Percentiles rank a stretch among this genome's conserved stretches.
Conservation (phyloP, 2,329 filamentous ascomycete genomes). For the Colletotrichum sp. region DNA sequence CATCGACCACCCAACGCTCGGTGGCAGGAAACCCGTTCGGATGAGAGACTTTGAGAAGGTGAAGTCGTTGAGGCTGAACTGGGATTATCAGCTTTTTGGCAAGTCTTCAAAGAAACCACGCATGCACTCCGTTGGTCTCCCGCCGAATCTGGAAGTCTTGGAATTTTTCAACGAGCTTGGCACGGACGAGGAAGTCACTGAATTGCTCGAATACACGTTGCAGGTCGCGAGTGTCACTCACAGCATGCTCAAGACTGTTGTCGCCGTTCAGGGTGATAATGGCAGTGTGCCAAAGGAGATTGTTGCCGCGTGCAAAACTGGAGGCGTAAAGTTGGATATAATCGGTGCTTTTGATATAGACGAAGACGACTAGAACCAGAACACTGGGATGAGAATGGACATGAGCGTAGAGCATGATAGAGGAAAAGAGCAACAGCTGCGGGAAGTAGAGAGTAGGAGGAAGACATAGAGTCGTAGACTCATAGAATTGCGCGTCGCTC, state of each 20-base stretch:
- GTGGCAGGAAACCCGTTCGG: constrained; percentile 43
- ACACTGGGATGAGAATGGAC: not conserved
- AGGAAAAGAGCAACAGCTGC: not conserved
- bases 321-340: constrained; percentile 36
- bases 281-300: constrained; percentile 36
- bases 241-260: constrained; percentile 39
- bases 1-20: constrained; percentile 48
- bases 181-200: constrained; percentile 51
- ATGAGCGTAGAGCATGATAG: not conserved
- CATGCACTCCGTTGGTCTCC: constrained; percentile 51
- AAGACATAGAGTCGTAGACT: not conserved
- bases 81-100: constrained; percentile 55
- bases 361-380: not conserved
- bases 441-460: not conserved
- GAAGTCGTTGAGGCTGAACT: constrained; percentile 46
- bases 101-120: constrained; percentile 48
- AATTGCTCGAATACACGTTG: constrained; percentile 46
- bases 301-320: constrained; percentile 37
- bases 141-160: constrained; percentile 48
- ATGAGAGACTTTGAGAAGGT: constrained; percentile 48
- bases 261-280: constrained; percentile 38
- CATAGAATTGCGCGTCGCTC: not conserved
- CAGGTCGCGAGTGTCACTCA: constrained; percentile 35
- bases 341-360: constrained; percentile 31
- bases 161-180: constrained; percentile 52